Conservation (phyloP, 306 rosid species). For the Fagus crenata region DNA sequence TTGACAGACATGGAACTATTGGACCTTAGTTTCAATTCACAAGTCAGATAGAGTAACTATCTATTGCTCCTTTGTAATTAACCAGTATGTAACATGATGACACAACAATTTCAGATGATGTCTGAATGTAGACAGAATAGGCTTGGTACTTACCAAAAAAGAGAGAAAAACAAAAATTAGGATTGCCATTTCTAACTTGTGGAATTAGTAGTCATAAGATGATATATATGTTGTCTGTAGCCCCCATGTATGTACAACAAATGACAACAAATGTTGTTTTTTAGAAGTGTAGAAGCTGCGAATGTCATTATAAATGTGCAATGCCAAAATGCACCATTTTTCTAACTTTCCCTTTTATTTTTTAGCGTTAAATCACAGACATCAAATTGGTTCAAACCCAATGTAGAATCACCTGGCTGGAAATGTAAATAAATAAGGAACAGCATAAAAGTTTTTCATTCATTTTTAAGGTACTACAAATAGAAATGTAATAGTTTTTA, state of each 20-base stretch:
- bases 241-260: background rate
- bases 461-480: too few relatives aligned
- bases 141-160: too few relatives aligned
- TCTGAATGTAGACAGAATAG: background rate
- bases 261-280: background rate
- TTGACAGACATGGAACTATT: background rate
- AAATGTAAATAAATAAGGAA: too few relatives aligned
- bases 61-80: background rate
- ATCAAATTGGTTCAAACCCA: too few relatives aligned
- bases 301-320: background rate
- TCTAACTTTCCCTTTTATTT: too few relatives aligned
- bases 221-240: background rate
- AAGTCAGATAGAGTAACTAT: background rate
- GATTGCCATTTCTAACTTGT: background rate
- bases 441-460: too few relatives aligned
- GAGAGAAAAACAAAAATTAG: too few relatives aligned
- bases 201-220: background rate
- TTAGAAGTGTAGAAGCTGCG: background rate
- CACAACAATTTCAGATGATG: background rate
- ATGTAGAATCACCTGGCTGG: too few relatives aligned
- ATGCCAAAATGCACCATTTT: too few relatives aligned
- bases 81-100: background rate
- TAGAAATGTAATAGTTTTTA: too few relatives aligned
- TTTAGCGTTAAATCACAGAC: too few relatives aligned
- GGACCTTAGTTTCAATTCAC: background rate